Percentiles rank a stretch among this genome's conserved stretches.
Evolutionary conservation across 23 red algal species (phyloP).

Genomic region (Gracilaria vermiculophylla): DNA sequence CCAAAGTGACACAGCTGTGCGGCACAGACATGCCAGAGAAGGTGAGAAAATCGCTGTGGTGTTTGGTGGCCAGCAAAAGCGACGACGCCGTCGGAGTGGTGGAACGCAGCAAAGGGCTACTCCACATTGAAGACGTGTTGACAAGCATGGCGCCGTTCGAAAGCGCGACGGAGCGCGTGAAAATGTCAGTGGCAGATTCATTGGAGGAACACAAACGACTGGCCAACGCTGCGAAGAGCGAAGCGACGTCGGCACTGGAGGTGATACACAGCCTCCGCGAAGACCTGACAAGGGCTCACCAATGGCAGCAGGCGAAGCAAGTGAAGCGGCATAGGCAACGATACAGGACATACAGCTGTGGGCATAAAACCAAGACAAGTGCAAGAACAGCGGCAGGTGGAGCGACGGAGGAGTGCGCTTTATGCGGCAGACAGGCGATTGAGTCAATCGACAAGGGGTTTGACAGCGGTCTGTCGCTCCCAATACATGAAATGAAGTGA

Average conservation of each 20-base stretch:
- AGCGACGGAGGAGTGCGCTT: conserved; percentile 14
- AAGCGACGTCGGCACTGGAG: conserved; percentile 33
- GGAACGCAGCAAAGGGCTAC: conserved; percentile 44
- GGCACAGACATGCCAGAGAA: conserved; percentile 27
- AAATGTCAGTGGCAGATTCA: conserved; percentile 45
- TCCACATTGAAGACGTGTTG: conserved; percentile 66
- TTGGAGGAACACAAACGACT: conserved; percentile 56
- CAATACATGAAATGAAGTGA: conserved; percentile 18
- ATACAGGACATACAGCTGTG: conserved; percentile 1
- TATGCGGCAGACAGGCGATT: conserved; percentile 45
- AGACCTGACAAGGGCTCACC: conserved; percentile 29
- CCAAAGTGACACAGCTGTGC: conserved; percentile 14
- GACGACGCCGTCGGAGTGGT: conserved; percentile 54
- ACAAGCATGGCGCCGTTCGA: conserved; percentile 46
- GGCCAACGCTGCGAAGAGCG: conserved; percentile 44
- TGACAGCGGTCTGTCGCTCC: conserved; percentile 40
- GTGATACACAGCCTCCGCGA: conserved; percentile 33
- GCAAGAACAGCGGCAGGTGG: not conserved
- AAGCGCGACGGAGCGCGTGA: conserved; percentile 46
- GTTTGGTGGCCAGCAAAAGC: conserved; percentile 45
- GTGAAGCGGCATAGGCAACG: not conserved
- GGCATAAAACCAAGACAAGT: not conserved
- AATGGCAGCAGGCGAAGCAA: conserved; percentile 3
- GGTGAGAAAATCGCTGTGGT: conserved; percentile 30
- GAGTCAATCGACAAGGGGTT: conserved; percentile 52